Conservation (phyloP, 345 rosid species). For the Corchorus olitorius region DNA sequence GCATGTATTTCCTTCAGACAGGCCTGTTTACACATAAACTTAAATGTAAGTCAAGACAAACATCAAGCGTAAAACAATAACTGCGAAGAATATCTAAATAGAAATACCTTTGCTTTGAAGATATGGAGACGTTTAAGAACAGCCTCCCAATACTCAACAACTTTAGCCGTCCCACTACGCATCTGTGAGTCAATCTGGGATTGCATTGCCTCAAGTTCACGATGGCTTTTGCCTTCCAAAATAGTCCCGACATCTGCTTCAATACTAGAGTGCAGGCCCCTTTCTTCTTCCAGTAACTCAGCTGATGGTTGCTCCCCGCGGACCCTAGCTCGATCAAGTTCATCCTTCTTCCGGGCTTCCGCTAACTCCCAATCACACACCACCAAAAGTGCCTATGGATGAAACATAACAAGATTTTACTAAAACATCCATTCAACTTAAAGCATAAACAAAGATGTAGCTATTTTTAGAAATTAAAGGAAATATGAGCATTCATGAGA, state of each 20-base stretch:
- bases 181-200: slow-evolving; percentile 75
- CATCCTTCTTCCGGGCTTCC: slow-evolving; percentile 89
- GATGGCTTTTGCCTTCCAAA: slow-evolving; percentile 77
- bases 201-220: slow-evolving; percentile 70
- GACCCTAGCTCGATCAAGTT: slow-evolving; percentile 83
- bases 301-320: slow-evolving; percentile 97
- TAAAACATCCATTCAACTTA: not conserved
- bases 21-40: slow-evolving; percentile 56
- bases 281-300: slow-evolving; percentile 86
- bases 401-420: slow-evolving; percentile 13
- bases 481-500: not conserved
- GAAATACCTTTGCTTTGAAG: slow-evolving; percentile 85
- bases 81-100: slow-evolving; percentile 1
- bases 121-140: slow-evolving; percentile 86
- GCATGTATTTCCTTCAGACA: slow-evolving; percentile 89
- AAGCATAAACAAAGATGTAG: too few relatives aligned
- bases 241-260: slow-evolving; percentile 77
- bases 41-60: slow-evolving; percentile 12
- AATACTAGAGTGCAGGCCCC: slow-evolving; percentile 88
- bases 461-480: not conserved
- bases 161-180: slow-evolving; percentile 90
- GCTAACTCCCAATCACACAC: slow-evolving; percentile 95
- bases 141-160: slow-evolving; percentile 98
- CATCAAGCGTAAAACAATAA: slow-evolving; percentile 1
- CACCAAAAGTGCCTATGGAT: slow-evolving; percentile 76